Evolutionary conservation across 306 rosid genomes (phyloP), one percentile per base, ranked within the genome.

Genomic region (Corylus avellana): DNA sequence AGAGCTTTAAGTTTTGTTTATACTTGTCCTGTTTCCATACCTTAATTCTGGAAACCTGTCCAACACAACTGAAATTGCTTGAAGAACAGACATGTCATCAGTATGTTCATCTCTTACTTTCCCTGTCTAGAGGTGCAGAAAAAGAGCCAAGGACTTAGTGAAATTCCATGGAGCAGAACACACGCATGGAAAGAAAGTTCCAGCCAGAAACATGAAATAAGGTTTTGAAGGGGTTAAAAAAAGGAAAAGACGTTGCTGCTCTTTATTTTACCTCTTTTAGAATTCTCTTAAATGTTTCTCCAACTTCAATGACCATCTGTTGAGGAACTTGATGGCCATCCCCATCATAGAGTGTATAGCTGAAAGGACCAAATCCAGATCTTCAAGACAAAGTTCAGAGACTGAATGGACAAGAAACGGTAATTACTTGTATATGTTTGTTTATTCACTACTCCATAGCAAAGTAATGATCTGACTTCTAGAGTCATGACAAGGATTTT

Each of bases 251-350:
- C 6, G 66, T 59, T 59, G 4, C 37, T 59, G 37, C 32, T 25
- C 37, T 59, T 25, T 59, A 32, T 50, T 79, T 64, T 85, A 86
- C 97, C 92, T 89, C 94, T 32, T 73, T 84, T 48, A 92, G 87
- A 77, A 92, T 89, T 75, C 71, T 88, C 89, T 89, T 89, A 81
- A 91, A 89, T 75, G 91, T 82, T 27, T 89, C 88, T 56, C 97
- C 97, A 46, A 91, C 90, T 80, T 91, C 90, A 53, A 89, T 46
- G 29, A 91, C 97, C 47, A 84, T 82, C 72, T 89, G 87, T 51
- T 83, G 96, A 63, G 91, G 90, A 91, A 92, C 94, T 91, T 85
- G 93, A 56, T 75, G 80, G 59, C 97, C 97, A 20, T 92, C 87
- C 35, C 72, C 81, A 77, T 85, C 78, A 77, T 86, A 92, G 62